Conservation (phyloP, 805 yeast genomes). For the Teunomyces stri region DNA sequence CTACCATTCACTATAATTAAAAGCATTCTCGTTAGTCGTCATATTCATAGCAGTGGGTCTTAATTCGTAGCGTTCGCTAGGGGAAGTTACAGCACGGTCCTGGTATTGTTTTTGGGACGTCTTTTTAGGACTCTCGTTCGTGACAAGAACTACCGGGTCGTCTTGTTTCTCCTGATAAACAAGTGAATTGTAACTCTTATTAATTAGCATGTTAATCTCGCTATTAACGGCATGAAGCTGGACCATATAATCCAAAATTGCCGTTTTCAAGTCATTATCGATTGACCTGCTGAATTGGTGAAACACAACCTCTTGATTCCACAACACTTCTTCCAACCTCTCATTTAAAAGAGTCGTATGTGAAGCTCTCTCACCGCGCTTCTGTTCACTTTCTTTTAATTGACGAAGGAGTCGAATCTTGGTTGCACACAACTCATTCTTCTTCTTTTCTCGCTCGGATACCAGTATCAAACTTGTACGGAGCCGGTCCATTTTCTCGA, state of each 20-base stretch:
- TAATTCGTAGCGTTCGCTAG: conserved; percentile 7
- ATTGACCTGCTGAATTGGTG: conserved; percentile 50
- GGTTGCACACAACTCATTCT: conserved; percentile 34
- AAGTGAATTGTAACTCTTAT: conserved; percentile 1
- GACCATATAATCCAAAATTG: conserved; percentile 43
- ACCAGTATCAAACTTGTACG: conserved; percentile 45
- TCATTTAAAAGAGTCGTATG: conserved; percentile 46
- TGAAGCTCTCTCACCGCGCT: conserved; percentile 43
- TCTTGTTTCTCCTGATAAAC: background rate
- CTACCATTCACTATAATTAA: background rate
- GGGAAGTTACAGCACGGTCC: conserved; percentile 11
- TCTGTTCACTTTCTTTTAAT: conserved; percentile 42
- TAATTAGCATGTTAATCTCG: background rate
- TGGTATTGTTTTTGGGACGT: conserved; percentile 2
- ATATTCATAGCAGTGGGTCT: background rate
- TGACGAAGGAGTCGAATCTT: conserved; percentile 37
- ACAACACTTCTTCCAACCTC: conserved; percentile 49
- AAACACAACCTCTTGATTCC: conserved; percentile 51
- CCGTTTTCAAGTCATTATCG: conserved; percentile 41
- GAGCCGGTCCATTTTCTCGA: conserved; percentile 44
- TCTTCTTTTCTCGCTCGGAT: conserved; percentile 49
- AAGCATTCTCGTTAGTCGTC: background rate
- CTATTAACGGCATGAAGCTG: conserved; percentile 2
- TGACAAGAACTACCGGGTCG: background rate
- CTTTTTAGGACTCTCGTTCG: background rate